Base-by-base conservation (phyloP, 257 asterid genomes). In the Fraxinus quadrangulata region DNA sequence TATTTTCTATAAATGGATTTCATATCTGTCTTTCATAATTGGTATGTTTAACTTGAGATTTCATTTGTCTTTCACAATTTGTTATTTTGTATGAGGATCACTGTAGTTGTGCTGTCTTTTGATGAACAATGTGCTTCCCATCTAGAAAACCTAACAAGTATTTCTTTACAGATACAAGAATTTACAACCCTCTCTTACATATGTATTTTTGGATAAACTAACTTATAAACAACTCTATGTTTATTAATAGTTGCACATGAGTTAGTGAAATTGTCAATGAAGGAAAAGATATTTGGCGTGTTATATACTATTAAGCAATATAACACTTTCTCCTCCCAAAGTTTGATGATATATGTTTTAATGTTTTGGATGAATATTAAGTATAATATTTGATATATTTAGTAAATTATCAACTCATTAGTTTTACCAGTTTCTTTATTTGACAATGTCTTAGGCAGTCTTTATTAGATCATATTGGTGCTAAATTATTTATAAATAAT, bases 1-100 rank as follows among this genome's bases (percentile, higher is more conserved):
- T 59, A 59, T 77, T 70, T 78, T 24, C 49, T 68, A 77, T 72
- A 75, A 75, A 26, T 67, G 73, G 73, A 49, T 36, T 2, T 21
- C 33, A 65, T 67, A 47, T 75, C 65, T 14, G 33, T 37, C 67
- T 28, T 78, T 71, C 24, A 4, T 12, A 23, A 51, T 39, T 26
- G 69, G 36, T 63, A 26, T 63, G 69, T 11, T 61, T 24, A 63
- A 63, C 36, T 63, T 63, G 69, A 63, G 36, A 63, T 63, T 63
- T 24, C 34, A 63, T 63, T 63, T 63, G 19, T 63, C 16, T 63
- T 12, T n/a, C n/a, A 23, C 16, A 11, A 26, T 26, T 63, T 19
- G 69, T 24, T 9, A 4, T 63, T 63, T 24, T 26, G 17, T 63
- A 63, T 5, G n/a, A 26, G 69, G 12, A 63, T 63, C 69, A 26